phyloP scores from a whole-genome alignment of 768 basidiomycete genomes.

The Suillus subalutaceus region DNA sequence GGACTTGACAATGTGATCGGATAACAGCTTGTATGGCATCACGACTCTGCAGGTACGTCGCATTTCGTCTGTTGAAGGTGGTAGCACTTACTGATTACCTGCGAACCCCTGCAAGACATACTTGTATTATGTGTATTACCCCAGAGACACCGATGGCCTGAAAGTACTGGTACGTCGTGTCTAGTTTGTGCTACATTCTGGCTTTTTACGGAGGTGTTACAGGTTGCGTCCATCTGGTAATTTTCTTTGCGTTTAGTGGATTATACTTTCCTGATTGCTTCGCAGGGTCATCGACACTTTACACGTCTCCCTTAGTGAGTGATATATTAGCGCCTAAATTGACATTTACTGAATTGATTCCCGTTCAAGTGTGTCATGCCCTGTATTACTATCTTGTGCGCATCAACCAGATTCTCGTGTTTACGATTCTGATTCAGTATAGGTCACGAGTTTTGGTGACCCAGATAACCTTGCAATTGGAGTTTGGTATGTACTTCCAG shows the following conservation, averaged over 20 bases:
- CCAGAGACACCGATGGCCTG: conserved; percentile 16
- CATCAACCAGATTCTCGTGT: not conserved
- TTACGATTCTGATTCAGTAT: not conserved
- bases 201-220: not conserved
- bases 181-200: not conserved
- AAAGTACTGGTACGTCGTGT: conserved; percentile 18
- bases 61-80: too few relatives aligned
- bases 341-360: not conserved
- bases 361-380: conserved; percentile 20
- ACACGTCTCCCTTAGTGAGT: conserved; percentile 16
- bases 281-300: conserved; percentile 14
- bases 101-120: conserved; percentile 20
- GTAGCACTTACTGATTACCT: not conserved
- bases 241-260: not conserved
- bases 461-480: conserved; percentile 35
- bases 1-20: not conserved
- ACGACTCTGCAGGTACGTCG: conserved; percentile 25
- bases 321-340: not conserved
- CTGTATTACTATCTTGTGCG: conserved; percentile 47
- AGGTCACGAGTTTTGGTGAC: conserved; percentile 45
- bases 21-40: conserved; percentile 22
- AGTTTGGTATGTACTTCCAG: conserved; percentile 36
- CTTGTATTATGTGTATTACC: conserved; percentile 27
- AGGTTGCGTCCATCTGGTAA: conserved; percentile 15
- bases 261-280: not conserved